A percentile compares a stretch with the other conserved stretches of the same genome.
Evolutionary conservation across 176 grass and related monocot genomes (phyloP).

Genomic region (Tillandsia leiboldiana): DNA sequence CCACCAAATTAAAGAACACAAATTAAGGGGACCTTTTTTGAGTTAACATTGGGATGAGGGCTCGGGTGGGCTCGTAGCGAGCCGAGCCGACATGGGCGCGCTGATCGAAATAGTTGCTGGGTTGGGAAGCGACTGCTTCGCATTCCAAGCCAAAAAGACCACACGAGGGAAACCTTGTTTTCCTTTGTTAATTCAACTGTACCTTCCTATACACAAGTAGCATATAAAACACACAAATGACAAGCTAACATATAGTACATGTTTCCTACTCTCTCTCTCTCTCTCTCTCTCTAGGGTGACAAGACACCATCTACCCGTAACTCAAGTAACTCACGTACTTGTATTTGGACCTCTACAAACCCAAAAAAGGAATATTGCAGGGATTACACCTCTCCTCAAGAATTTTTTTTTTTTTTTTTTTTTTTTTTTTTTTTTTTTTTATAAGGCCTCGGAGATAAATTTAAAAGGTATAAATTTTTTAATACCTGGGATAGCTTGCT

Average conservation of each 20-base stretch:
- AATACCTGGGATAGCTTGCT: no score
- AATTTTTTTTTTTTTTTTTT: not conserved
- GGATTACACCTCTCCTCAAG: not conserved
- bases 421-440: no score
- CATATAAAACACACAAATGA: not conserved
- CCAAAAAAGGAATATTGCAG: no score
- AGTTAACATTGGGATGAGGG: slow-evolving; percentile 10
- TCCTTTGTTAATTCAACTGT: not conserved
- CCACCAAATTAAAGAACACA: not conserved
- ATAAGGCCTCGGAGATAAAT: no score
- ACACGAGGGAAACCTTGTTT: not conserved
- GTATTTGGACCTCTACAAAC: not conserved
- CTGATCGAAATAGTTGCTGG: slow-evolving; percentile 1
- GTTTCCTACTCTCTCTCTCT: slow-evolving; percentile 5
- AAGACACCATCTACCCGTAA: not conserved
- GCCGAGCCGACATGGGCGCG: slow-evolving; percentile 14
- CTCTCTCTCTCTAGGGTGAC: not conserved
- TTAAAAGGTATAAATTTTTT: no score
- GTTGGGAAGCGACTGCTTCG: not conserved
- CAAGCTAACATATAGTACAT: not conserved
- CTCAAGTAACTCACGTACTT: not conserved
- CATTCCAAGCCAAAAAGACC: not conserved
- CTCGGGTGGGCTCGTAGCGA: not conserved
- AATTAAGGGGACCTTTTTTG: not conserved
- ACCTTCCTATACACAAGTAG: not conserved